A percentile compares a stretch with the other conserved stretches of the same genome.
Conservation (phyloP, 2,329 filamentous ascomycete genomes). For the Penicillium hesseltinei region DNA sequence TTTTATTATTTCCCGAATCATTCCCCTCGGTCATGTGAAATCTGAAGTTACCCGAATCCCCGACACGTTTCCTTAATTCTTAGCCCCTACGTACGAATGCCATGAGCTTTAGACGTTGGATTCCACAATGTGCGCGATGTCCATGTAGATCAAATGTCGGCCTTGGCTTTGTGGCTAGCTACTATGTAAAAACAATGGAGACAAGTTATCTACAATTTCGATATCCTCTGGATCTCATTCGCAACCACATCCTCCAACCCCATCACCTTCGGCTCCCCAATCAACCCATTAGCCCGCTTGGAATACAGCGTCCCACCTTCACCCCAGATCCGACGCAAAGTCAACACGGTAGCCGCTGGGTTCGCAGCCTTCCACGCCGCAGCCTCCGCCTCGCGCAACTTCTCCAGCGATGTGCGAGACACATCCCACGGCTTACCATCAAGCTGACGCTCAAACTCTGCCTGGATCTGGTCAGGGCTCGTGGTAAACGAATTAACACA, state of each 20-base stretch:
- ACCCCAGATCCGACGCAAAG: constrained; percentile 68
- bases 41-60: constrained; percentile 24
- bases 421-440: constrained; percentile 55
- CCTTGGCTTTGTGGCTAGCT: not conserved
- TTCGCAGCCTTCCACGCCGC: constrained; percentile 56
- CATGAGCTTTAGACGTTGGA: constrained; percentile 8
- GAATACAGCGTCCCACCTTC: constrained; percentile 70
- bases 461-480: constrained; percentile 60
- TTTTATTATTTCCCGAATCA: constrained; percentile 18
- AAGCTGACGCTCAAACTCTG: constrained; percentile 68
- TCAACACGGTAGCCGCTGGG: constrained; percentile 55
- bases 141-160: not conserved
- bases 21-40: constrained; percentile 27
- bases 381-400: constrained; percentile 57
- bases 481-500: constrained; percentile 71
- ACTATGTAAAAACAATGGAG: not conserved
- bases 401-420: constrained; percentile 52
- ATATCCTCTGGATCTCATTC: constrained; percentile 21
- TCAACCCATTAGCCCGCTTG: constrained; percentile 62
- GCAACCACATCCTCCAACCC: constrained; percentile 51
- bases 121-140: not conserved
- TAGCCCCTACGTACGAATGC: constrained; percentile 10
- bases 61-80: constrained; percentile 21
- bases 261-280: constrained; percentile 56
- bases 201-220: constrained; percentile 7